Evolutionary conservation across 768 basidiomycete genomes (phyloP).

Genomic region (Holtermanniella nyarrowii): DNA sequence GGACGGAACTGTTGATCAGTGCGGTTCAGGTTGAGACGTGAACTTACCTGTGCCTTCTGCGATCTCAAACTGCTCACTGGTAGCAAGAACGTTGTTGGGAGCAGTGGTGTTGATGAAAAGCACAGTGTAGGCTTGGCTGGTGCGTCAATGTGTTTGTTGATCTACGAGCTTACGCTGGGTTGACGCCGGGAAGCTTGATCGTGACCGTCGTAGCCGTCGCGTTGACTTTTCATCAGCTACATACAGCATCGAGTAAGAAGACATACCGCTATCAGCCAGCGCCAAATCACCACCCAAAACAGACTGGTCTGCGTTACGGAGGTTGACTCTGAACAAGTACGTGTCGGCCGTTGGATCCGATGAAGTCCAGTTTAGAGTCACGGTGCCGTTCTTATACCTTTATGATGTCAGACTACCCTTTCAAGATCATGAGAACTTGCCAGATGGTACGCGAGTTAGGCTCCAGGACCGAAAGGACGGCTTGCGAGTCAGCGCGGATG

Average conservation of each 20-base stretch:
- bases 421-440: constrained; percentile 2
- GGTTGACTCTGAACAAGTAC: constrained; percentile 22
- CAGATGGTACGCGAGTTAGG: constrained; percentile 14
- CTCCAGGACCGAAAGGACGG: constrained; percentile 13
- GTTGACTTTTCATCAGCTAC: constrained; percentile 17
- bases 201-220: constrained; percentile 21
- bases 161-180: constrained; percentile 2
- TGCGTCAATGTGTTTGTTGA: not conserved
- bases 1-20: not conserved
- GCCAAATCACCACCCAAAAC: constrained; percentile 14
- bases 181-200: constrained; percentile 20
- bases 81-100: constrained; percentile 22
- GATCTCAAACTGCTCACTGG: constrained; percentile 21
- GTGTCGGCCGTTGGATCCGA: constrained; percentile 18
- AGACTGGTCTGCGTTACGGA: constrained; percentile 19
- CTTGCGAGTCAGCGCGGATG: not conserved
- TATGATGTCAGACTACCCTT: not conserved
- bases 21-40: not conserved
- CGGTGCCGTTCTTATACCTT: constrained; percentile 32
- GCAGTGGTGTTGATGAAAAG: constrained; percentile 28
- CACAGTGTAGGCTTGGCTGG: constrained; percentile 23
- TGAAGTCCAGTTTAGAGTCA: constrained; percentile 27
- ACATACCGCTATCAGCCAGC: constrained; percentile 32
- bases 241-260: not conserved
- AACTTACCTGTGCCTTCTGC: constrained; percentile 21